Percentiles rank a stretch among this genome's conserved stretches.
Evolutionary conservation across 495 filamentous ascomycete species (phyloP).

Genomic region (Apiosordaria backusii): DNA sequence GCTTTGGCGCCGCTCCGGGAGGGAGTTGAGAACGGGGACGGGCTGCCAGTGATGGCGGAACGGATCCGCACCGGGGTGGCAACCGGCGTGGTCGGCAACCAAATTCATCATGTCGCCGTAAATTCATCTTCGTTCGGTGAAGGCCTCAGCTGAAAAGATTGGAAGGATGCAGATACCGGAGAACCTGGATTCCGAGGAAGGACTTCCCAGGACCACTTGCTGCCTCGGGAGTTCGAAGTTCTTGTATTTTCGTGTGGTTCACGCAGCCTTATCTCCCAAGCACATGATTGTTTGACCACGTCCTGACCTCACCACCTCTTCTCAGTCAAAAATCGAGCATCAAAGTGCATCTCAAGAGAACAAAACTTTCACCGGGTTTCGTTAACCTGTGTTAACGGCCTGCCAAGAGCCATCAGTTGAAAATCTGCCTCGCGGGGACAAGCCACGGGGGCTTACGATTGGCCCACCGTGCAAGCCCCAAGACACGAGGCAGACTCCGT

Average conservation of each 20-base stretch:
- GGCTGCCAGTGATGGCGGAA: neutral
- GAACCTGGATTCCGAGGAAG: neutral
- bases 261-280: neutral
- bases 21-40: neutral
- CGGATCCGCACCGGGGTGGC: neutral
- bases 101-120: neutral
- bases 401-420: neutral
- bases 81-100: neutral
- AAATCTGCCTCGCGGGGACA: conserved; percentile 7
- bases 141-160: neutral
- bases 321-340: neutral
- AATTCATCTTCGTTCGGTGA: neutral
- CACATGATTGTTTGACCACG: neutral
- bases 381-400: neutral
- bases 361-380: neutral
- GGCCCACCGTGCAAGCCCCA: conserved; percentile 3
- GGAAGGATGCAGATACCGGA: neutral
- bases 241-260: neutral
- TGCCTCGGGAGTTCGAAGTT: neutral
- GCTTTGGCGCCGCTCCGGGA: neutral
- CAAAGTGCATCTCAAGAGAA: neutral
- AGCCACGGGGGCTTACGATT: conserved; percentile 2
- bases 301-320: neutral
- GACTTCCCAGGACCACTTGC: neutral
- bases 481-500: neutral